Conservation (phyloP, 257 asterid species). For the Sherardia arvensis region DNA sequence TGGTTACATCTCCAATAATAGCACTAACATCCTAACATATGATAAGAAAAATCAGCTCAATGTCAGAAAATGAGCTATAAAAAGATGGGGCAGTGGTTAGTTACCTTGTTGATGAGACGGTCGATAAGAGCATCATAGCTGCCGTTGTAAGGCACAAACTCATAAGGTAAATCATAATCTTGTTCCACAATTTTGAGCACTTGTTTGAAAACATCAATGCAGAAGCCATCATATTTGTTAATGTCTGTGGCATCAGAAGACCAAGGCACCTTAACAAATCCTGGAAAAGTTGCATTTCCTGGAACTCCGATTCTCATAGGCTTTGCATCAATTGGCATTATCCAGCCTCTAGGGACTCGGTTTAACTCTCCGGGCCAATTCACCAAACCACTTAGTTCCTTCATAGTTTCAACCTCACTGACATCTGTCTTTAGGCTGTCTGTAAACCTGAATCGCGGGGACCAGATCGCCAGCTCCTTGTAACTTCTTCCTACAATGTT, state of each 20-base stretch:
- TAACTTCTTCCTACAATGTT: slow-evolving; percentile 27
- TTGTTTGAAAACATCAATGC: slow-evolving; percentile 26
- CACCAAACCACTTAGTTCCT: slow-evolving; percentile 3
- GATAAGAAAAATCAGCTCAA: background rate
- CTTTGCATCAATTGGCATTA: slow-evolving; percentile 25
- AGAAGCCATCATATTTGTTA: slow-evolving; percentile 21
- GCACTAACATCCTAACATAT: slow-evolving; percentile 11
- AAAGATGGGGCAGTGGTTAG: background rate
- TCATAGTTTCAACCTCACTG: slow-evolving; percentile 8
- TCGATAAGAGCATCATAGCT: slow-evolving; percentile 20
- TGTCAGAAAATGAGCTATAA: background rate
- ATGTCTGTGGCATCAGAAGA: background rate
- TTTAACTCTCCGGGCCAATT: slow-evolving; percentile 37
- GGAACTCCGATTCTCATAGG: slow-evolving; percentile 36
- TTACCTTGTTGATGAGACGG: slow-evolving; percentile 19
- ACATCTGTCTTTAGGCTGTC: background rate
- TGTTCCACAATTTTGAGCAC: slow-evolving; percentile 17
- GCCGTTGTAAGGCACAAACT: slow-evolving; percentile 19
- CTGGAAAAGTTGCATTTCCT: slow-evolving; percentile 11
- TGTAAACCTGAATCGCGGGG: slow-evolving; percentile 22
- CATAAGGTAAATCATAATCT: slow-evolving; percentile 20
- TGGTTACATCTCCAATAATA: slow-evolving; percentile 27
- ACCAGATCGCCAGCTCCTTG: slow-evolving; percentile 31
- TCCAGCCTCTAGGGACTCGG: slow-evolving; percentile 40
- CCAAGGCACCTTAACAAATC: slow-evolving; percentile 22